Evolutionary conservation across 805 yeast species (phyloP).

Genomic region (Hemisphaericaspora nanyangensis): DNA sequence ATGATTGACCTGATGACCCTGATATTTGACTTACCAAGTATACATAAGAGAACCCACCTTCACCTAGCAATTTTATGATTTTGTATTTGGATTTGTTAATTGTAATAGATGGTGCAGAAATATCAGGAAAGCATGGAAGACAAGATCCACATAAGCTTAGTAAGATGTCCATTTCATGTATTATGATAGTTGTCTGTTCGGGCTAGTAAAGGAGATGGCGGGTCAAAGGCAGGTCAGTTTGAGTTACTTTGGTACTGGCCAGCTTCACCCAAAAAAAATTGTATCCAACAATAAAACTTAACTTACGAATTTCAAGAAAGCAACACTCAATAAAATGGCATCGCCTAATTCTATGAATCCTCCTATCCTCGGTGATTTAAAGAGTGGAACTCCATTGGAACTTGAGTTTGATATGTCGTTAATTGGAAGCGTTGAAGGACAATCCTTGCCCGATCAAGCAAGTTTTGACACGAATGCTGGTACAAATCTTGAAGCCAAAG

Average conservation of each 20-base stretch:
- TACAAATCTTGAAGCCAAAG: background rate
- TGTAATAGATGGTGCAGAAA: slow-evolving; percentile 50
- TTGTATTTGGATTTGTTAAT: slow-evolving; percentile 61
- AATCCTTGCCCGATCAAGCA: too few relatives aligned
- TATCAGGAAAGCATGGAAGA: slow-evolving; percentile 43
- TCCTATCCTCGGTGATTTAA: slow-evolving; percentile 5
- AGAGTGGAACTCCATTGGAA: slow-evolving; percentile 5
- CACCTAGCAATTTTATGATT: slow-evolving; percentile 74
- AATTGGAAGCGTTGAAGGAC: too few relatives aligned
- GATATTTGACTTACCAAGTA: slow-evolving; percentile 60
- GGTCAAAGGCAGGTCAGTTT: too few relatives aligned
- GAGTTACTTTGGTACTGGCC: too few relatives aligned
- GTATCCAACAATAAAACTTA: background rate
- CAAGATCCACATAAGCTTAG: slow-evolving; percentile 25
- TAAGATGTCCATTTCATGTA: slow-evolving; percentile 18
- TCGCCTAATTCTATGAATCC: slow-evolving; percentile 6
- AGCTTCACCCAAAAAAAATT: too few relatives aligned
- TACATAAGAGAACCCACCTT: slow-evolving; percentile 86
- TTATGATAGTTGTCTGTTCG: too few relatives aligned
- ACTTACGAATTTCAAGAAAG: background rate
- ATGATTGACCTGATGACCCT: slow-evolving; percentile 31
- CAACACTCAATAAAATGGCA: slow-evolving; percentile 3
- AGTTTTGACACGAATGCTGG: too few relatives aligned
- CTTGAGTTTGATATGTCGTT: slow-evolving; percentile 4
- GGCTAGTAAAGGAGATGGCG: too few relatives aligned